These are phyloP conservation scores for Rhodocollybia butyracea DNA, from an alignment of 768 basidiomycete genomes.

Conservation along the genomic window DNA sequence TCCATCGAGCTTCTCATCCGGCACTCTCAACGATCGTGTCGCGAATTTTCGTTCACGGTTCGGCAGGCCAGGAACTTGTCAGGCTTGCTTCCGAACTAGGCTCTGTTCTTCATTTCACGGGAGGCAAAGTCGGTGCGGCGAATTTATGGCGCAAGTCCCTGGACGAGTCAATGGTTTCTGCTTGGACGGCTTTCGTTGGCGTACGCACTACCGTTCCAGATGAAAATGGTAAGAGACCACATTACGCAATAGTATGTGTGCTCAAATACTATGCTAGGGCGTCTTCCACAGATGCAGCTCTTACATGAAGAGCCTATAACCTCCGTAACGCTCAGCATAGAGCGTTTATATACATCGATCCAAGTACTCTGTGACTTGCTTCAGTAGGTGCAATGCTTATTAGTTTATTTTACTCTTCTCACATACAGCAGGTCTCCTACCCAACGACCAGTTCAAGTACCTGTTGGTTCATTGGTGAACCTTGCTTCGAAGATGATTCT, in stretches of 20 bases:
- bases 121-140: slow-evolving; percentile 75
- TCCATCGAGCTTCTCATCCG: slow-evolving; percentile 54
- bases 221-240: slow-evolving; percentile 33
- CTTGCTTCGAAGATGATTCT: slow-evolving; percentile 50
- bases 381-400: slow-evolving; percentile 31
- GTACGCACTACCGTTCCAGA: slow-evolving; percentile 59
- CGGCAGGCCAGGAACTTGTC: slow-evolving; percentile 36
- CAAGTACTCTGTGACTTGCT: slow-evolving; percentile 52
- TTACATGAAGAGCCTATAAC: slow-evolving; percentile 42
- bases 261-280: neutral
- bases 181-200: slow-evolving; percentile 57
- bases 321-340: slow-evolving; percentile 52
- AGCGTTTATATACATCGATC: slow-evolving; percentile 56
- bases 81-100: slow-evolving; percentile 56
- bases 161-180: slow-evolving; percentile 64
- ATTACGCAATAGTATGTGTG: neutral
- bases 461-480: slow-evolving; percentile 58
- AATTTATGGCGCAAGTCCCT: slow-evolving; percentile 73
- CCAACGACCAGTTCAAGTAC: slow-evolving; percentile 64
- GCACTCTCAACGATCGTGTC: slow-evolving; percentile 52
- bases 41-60: slow-evolving; percentile 44
- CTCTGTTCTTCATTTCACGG: slow-evolving; percentile 61
- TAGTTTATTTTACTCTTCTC: slow-evolving; percentile 8
- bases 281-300: neutral
- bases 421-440: slow-evolving; percentile 40